These are phyloP conservation scores for Ramaria sp. DNA, from an alignment of 768 basidiomycete genomes.

Conservation along the genomic window DNA sequence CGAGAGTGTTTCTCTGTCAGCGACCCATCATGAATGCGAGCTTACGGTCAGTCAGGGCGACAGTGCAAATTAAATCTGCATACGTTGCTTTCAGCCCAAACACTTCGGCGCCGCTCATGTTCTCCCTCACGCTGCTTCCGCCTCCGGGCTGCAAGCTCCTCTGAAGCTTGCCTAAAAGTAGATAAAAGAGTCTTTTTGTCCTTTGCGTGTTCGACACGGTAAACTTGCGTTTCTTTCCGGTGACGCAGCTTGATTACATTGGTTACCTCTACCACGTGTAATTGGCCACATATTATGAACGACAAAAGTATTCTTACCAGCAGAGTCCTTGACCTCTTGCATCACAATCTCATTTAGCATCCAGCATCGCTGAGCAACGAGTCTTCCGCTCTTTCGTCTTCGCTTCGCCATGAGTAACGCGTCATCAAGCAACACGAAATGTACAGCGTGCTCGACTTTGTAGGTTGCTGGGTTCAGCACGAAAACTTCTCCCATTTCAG, in stretches of 20 bases:
- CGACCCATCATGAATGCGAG: too few species aligned
- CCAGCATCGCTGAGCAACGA: constrained; percentile 93
- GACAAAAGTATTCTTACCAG: constrained; percentile 41
- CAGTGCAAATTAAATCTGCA: not conserved
- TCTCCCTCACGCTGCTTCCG: constrained; percentile 92
- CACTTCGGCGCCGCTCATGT: constrained; percentile 69
- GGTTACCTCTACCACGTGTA: constrained; percentile 40
- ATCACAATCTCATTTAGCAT: constrained; percentile 88
- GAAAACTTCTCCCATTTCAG: constrained; percentile 73
- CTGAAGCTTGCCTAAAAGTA: constrained; percentile 85
- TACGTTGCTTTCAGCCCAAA: constrained; percentile 27
- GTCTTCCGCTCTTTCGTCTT: constrained; percentile 56
- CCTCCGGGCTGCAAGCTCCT: constrained; percentile 79
- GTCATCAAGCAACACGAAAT: constrained; percentile 88
- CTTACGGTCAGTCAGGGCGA: not conserved
- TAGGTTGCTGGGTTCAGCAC: constrained; percentile 92
- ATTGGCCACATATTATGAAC: not conserved
- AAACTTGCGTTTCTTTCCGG: constrained; percentile 91
- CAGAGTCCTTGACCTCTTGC: constrained; percentile 90
- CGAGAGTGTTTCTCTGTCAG: not conserved
- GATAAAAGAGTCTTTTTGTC: constrained; percentile 83
- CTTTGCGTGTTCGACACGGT: constrained; percentile 65
- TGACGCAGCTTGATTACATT: constrained; percentile 92
- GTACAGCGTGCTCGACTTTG: constrained; percentile 77
- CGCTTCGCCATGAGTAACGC: constrained; percentile 79